These are phyloP conservation scores for Naematelia aurantialba DNA, from an alignment of 768 basidiomycete species.

Conservation along the genomic window DNA sequence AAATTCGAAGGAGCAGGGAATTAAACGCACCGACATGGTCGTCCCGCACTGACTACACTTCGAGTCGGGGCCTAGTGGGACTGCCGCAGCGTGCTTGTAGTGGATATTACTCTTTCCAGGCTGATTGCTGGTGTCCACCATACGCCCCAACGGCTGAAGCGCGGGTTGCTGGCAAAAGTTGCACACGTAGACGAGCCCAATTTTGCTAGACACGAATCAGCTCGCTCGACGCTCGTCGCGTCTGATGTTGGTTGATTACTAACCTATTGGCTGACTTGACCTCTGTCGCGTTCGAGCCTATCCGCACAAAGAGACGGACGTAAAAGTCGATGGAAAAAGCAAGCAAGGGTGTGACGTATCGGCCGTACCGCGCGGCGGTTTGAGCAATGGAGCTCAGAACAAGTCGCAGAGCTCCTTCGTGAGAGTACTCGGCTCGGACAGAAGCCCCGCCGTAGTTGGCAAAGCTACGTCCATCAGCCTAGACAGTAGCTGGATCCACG, in stretches of 20 bases:
- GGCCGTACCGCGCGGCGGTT: conserved; percentile 85
- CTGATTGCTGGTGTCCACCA: conserved; percentile 62
- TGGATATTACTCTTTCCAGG: conserved; percentile 59
- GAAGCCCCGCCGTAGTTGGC: conserved; percentile 92
- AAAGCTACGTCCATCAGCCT: conserved; percentile 59
- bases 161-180: conserved; percentile 74
- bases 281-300: conserved; percentile 68
- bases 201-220: conserved; percentile 64
- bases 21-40: conserved; percentile 68
- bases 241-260: conserved; percentile 37
- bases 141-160: conserved; percentile 77
- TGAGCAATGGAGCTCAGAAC: conserved; percentile 82
- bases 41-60: conserved; percentile 80
- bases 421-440: conserved; percentile 87
- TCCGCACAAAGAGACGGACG: conserved; percentile 80
- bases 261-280: conserved; percentile 80
- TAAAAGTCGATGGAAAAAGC: conserved; percentile 97
- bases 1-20: conserved; percentile 9
- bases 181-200: conserved; percentile 79
- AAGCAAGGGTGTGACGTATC: conserved; percentile 76
- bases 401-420: conserved; percentile 87
- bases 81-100: conserved; percentile 71
- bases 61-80: conserved; percentile 55
- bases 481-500: not conserved
- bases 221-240: no score